These are phyloP conservation scores for Fomitopsis pulvina DNA, from an alignment of 768 basidiomycete species.

Conservation along the genomic window DNA sequence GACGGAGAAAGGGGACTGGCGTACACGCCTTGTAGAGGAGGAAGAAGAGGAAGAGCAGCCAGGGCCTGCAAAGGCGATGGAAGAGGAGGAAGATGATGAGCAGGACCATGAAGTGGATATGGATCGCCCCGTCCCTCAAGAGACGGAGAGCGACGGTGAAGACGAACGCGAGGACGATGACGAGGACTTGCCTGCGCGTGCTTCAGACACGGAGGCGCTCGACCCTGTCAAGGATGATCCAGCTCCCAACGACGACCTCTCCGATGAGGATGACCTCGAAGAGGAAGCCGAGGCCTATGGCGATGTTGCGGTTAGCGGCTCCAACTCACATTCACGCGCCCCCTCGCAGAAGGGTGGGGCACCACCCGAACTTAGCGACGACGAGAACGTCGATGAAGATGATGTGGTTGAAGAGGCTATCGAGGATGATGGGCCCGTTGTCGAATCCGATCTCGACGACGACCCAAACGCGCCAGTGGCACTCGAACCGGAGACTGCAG, in stretches of 20 bases:
- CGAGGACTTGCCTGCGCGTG: constrained; percentile 20
- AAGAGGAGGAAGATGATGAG: constrained; percentile 54
- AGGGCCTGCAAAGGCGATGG: constrained; percentile 46
- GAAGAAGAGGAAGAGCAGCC: constrained; percentile 43
- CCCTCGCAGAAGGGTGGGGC: constrained; percentile 10
- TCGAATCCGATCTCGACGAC: constrained; percentile 22
- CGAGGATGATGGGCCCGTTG: constrained; percentile 23
- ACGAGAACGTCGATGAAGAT: constrained; percentile 25
- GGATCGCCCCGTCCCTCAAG: constrained; percentile 16
- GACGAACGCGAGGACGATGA: constrained; percentile 34
- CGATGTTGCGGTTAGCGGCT: background rate
- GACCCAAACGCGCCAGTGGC: constrained; percentile 7
- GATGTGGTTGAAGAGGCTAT: constrained; percentile 15
- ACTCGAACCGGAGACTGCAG: constrained; percentile 4
- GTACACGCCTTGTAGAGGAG: constrained; percentile 32
- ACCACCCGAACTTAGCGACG: constrained; percentile 26
- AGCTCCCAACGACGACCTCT: constrained; percentile 20
- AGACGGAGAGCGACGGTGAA: constrained; percentile 34
- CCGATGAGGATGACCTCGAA: constrained; percentile 16
- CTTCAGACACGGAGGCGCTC: constrained; percentile 13
- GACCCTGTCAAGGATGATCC: constrained; percentile 27
- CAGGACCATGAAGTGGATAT: constrained; percentile 24
- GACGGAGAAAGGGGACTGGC: constrained; percentile 26
- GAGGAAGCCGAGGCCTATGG: constrained; percentile 10
- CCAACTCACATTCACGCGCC: background rate